Conservation (phyloP, 2,329 filamentous ascomycete genomes). For the Elsinoe necatrix region DNA sequence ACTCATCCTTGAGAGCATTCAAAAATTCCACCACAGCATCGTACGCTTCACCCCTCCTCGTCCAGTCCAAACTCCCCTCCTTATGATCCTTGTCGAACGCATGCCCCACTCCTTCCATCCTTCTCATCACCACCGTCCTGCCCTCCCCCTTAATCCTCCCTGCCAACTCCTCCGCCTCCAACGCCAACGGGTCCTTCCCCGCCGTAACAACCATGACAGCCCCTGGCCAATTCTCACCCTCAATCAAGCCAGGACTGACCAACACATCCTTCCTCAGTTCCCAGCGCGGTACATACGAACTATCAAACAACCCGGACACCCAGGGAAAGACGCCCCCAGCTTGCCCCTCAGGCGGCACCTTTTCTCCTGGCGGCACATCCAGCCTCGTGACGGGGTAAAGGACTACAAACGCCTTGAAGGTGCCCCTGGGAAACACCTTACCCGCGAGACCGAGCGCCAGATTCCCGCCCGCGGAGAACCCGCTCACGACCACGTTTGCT, state of each 20-base stretch:
- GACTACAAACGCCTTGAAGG: conserved; percentile 28
- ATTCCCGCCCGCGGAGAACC: conserved; percentile 37
- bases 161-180: conserved; percentile 31
- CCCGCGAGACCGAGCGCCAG: conserved; percentile 31
- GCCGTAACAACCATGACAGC: conserved; percentile 30
- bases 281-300: conserved; percentile 28
- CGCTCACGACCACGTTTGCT: conserved; percentile 28
- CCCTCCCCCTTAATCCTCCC: conserved; percentile 22
- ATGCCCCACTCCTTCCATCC: conserved; percentile 30
- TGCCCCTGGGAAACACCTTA: conserved; percentile 26
- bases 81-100: conserved; percentile 32
- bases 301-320: conserved; percentile 27
- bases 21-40: conserved; percentile 22
- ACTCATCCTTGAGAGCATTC: neutral
- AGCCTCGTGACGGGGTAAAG: conserved; percentile 26
- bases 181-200: conserved; percentile 31
- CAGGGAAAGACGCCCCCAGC: conserved; percentile 20
- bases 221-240: conserved; percentile 22
- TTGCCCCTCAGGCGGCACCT: conserved; percentile 25
- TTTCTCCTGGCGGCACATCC: conserved; percentile 23
- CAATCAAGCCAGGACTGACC: conserved; percentile 30
- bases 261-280: conserved; percentile 28
- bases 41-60: conserved; percentile 28
- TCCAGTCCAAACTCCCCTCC: conserved; percentile 24
- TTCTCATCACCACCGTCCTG: conserved; percentile 22